phyloP scores from a whole-genome alignment of 2,329 filamentous ascomycete genomes.

The Lecanicillium sp. region DNA sequence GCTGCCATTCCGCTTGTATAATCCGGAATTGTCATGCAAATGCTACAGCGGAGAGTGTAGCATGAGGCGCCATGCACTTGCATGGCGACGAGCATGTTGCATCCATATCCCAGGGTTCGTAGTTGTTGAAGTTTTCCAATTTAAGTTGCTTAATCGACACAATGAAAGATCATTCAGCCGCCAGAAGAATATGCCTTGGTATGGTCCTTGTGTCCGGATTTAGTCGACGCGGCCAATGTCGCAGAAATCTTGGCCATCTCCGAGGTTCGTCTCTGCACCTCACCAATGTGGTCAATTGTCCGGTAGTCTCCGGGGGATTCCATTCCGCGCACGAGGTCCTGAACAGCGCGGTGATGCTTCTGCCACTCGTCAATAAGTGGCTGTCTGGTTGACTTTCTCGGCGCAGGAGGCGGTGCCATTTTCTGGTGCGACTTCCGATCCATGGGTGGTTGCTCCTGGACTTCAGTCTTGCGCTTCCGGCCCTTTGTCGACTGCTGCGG shows the following conservation, averaged over 20 bases:
- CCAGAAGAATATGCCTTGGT: constrained; percentile 6
- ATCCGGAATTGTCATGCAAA: no score
- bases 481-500: constrained; percentile 28
- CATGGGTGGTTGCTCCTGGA: constrained; percentile 27
- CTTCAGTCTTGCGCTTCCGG: constrained; percentile 52
- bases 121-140: no score
- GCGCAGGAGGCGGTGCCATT: constrained; percentile 24
- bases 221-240: constrained; percentile 2
- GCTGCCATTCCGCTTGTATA: no score
- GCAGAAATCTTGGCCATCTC: constrained; percentile 43
- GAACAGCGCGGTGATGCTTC: constrained; percentile 56
- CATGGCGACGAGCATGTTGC: no score
- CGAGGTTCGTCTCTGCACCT: constrained; percentile 41
- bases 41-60: no score
- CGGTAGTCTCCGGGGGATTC: constrained; percentile 43
- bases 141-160: no score
- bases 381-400: constrained; percentile 23
- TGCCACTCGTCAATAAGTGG: constrained; percentile 48
- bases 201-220: neutral
- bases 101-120: no score
- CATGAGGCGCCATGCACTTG: no score
- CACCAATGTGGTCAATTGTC: constrained; percentile 45
- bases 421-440: constrained; percentile 45
- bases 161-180: constrained; percentile 3
- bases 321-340: constrained; percentile 47